Base-by-base conservation (phyloP, 306 rosid genomes). In the Psophocarpus tetragonolobus region DNA sequence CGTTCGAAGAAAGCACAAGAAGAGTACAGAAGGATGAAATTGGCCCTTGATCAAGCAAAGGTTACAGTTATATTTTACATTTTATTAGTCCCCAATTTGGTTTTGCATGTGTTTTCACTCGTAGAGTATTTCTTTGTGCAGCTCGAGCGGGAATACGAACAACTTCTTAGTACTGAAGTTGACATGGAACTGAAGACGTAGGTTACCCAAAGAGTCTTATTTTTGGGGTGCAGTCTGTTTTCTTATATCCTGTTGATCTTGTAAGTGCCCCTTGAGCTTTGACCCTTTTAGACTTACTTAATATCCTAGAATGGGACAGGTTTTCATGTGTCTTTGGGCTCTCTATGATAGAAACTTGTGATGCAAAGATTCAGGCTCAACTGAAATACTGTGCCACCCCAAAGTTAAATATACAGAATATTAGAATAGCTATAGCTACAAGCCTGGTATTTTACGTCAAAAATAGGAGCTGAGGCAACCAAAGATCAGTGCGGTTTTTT, bases 1-100 rank as follows among this genome's bases (percentile, higher is more conserved):
- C 97, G 94, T 48, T 96, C 99, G 1, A 92, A 84, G 84, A 87
- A 96, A 86, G 99, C 94, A 13, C 99, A 93, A 80, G 84, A 82
- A 84, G 97, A 96, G n/a, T 96, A 96, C 80, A 87, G 91, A 54
- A 87, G 91, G 80, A 90, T 96, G 97, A 96, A 91, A 86, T 51
- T 96, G 65, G 69, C 98, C 51, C 95, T 86, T 65, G 8, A 54
- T 66, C 83, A 88, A 88, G 97, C 93, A 66, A 88, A 51, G 88
- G 99, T 91, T 58, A 77, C 6, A 4, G 26, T 84, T 80, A 69
- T 64, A 48, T 45, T 53, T 18, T 12, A 8, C 48, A 17, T 18
- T 13, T 29, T 6, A 4, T 74, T 51, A 24, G 10, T 75, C 35
- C 66, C 53, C 50, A 24, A 47, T 53, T 69, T 64, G 35, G 30